Percentiles rank a stretch among this genome's conserved stretches.
Evolutionary conservation across 2,329 filamentous ascomycete species (phyloP).

Genomic region (Fusarium tupiense): DNA sequence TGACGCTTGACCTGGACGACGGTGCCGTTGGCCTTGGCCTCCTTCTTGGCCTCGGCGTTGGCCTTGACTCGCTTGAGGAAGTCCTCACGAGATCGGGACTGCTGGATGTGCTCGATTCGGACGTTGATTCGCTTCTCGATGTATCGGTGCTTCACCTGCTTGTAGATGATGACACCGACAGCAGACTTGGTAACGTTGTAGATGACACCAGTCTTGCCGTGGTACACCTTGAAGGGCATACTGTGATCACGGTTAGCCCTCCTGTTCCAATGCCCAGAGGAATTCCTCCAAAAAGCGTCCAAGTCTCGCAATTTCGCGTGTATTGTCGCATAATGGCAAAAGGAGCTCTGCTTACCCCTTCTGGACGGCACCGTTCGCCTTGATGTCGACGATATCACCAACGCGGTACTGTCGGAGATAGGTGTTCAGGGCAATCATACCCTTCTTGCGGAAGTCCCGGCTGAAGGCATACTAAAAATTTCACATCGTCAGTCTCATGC

Average conservation of each 20-base stretch:
- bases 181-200: slow-evolving; percentile 99
- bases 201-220: slow-evolving; percentile 97
- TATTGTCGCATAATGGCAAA: slow-evolving; percentile 26
- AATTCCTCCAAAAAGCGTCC: slow-evolving; percentile 14
- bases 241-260: slow-evolving; percentile 60
- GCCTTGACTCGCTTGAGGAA: slow-evolving; percentile 97
- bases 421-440: slow-evolving; percentile 90
- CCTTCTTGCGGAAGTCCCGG: slow-evolving; percentile 93
- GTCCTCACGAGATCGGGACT: slow-evolving; percentile 95
- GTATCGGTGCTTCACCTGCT: slow-evolving; percentile 99
- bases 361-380: slow-evolving; percentile 97
- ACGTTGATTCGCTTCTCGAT: slow-evolving; percentile 99
- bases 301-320: slow-evolving; percentile 24
- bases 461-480: slow-evolving; percentile 83
- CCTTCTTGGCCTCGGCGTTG: slow-evolving; percentile 91
- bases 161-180: slow-evolving; percentile 99
- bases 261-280: slow-evolving; percentile 2
- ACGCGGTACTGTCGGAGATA: slow-evolving; percentile 97
- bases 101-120: slow-evolving; percentile 95
- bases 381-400: slow-evolving; percentile 98
- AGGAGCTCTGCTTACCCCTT: slow-evolving; percentile 77
- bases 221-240: slow-evolving; percentile 99
- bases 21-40: slow-evolving; percentile 90
- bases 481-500: slow-evolving; percentile 45
- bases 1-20: slow-evolving; percentile 94